Evolutionary conservation across 345 rosid genomes (phyloP).

Genomic region (Brassica napus): DNA sequence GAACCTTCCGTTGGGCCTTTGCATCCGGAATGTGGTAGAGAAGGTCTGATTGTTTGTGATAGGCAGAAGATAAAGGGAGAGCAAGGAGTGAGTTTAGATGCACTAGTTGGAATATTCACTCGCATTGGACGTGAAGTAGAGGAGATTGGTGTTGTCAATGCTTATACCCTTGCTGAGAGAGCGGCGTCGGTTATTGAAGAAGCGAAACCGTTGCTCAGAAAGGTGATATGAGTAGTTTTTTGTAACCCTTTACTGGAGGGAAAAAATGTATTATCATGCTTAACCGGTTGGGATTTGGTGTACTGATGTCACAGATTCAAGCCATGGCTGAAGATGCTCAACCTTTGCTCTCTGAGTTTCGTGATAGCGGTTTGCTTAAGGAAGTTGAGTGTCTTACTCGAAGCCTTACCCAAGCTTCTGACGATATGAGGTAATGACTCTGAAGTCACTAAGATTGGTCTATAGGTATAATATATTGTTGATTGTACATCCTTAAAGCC

Average conservation of each 20-base stretch:
- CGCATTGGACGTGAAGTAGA: constrained; percentile 89
- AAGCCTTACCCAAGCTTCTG: constrained; percentile 83
- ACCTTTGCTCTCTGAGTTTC: constrained; percentile 90
- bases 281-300: constrained; percentile 50
- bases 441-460: not conserved
- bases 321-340: constrained; percentile 97
- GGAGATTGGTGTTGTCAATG: constrained; percentile 69
- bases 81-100: constrained; percentile 96
- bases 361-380: constrained; percentile 80
- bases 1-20: constrained; percentile 78
- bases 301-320: constrained; percentile 88
- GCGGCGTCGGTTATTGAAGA: constrained; percentile 82
- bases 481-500: not conserved
- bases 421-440: constrained; percentile 72
- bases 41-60: constrained; percentile 88
- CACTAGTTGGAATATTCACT: constrained; percentile 82
- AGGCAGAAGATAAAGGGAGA: constrained; percentile 82
- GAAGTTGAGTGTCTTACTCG: constrained; percentile 83
- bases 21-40: constrained; percentile 70
- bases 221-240: constrained; percentile 58
- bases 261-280: constrained; percentile 48
- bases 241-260: constrained; percentile 13
- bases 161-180: constrained; percentile 69
- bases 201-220: constrained; percentile 79
- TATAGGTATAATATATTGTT: not conserved